Evolutionary conservation across 345 rosid genomes (phyloP), one percentile per base, ranked within the genome.

Genomic region (Citrus reticulata): DNA sequence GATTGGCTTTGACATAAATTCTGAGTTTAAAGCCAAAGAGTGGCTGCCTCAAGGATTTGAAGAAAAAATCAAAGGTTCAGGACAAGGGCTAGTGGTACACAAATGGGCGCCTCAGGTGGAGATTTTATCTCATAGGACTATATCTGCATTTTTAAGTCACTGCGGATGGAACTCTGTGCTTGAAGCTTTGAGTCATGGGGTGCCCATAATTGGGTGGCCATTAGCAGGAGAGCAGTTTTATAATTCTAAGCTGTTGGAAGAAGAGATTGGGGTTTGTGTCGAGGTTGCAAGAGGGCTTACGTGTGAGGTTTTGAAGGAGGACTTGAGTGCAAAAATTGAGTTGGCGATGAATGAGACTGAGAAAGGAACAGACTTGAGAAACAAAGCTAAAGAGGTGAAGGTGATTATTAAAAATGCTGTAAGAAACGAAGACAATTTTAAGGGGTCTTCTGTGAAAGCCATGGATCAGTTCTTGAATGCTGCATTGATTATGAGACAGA

Each of bases 311-410:
- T 1, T 2, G 61, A 69, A 81, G 8, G 85, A 87, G 59, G 87
- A 82, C 25, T 37, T 90, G 34, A 84, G 55, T 68, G 71, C 57
- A 3, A 90, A 87, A 79, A 85, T 91, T 42, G 85, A 83, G n/a
- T 19, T 81, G 88, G 93, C 83, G 74, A 89, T 82, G 96, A 82
- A 78, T 34, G 89, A 86, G 42, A 85, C 79, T 9, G 85, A 74
- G 68, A 85, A 80, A 54, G 91, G 93, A 66, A 62, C 30, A 80
- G 84, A 79, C 60, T 84, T 90, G 78, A 89, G 85, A 78, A 84
- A 71, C 27, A 89, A 66, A 77, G 92, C 91, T 73, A 3, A 37
- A 0, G 84, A 87, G 22, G 82, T 87, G 22, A 82, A 39, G 42
- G 0, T 39, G 42, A 39, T 39, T 7, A 1, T 39, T 37, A 37